Conservation (phyloP, 2,329 filamentous ascomycete genomes). For the Penicillium sp. region DNA sequence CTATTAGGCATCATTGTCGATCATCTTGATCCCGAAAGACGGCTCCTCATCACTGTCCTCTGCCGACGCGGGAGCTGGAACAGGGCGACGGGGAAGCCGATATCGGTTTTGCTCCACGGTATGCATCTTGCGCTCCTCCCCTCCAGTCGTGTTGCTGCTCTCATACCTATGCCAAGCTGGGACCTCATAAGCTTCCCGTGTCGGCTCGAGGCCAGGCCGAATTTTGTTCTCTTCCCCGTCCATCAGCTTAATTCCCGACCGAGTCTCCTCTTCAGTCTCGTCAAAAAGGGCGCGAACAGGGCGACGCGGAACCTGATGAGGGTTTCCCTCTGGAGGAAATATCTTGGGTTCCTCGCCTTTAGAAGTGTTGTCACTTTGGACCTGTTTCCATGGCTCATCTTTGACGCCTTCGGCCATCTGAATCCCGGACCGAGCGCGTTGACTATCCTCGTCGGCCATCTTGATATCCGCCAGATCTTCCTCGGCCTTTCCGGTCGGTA, state of each 20-base stretch:
- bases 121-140: constrained; percentile 33
- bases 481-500: neutral
- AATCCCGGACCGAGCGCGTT: neutral
- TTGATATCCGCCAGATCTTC: neutral
- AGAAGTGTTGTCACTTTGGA: neutral
- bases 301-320: neutral
- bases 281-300: neutral
- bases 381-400: neutral
- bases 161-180: neutral
- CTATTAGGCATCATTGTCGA: neutral
- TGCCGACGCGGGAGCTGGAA: neutral
- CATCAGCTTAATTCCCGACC: neutral
- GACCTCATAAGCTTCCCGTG: neutral
- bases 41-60: neutral
- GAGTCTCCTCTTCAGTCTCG: neutral
- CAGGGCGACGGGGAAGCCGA: constrained; percentile 14
- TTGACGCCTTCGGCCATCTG: neutral
- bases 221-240: neutral
- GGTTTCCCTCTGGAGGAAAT: neutral
- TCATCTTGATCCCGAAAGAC: neutral
- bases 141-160: neutral
- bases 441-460: too few species aligned
- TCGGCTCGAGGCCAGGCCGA: neutral
- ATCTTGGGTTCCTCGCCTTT: neutral
- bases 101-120: constrained; percentile 36